Base-by-base conservation (phyloP, 805 yeast genomes). In the Brettanomyces bruxellensis region DNA sequence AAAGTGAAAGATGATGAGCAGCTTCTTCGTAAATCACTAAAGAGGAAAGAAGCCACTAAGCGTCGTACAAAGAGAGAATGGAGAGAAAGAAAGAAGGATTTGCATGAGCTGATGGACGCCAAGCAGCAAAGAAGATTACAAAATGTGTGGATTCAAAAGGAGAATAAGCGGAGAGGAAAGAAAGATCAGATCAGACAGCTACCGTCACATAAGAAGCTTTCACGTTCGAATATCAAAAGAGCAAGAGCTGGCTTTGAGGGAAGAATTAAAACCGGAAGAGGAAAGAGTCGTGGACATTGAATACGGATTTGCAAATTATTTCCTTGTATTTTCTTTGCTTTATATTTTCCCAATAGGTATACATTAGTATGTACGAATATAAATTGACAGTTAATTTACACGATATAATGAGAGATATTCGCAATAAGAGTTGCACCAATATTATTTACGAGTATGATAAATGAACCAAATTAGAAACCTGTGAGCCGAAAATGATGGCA, bases 171-270 rank as follows among this genome's bases (percentile, higher is more conserved):
- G 46, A 78, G 82, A 56, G 82, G 82, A 64, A 75, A 85, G 54
- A 85, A 84, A 61, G 75, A 86, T 47, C 87, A 81, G 64, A 78
- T 76, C 45, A 83, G 79, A 64, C 79, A 79, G 69, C 68, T 73
- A 53, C 77, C 78, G 61, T 78, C 80, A 58, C 82, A 79, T 62
- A 43, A 43, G 36, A 43, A 43, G 41, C 23, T 43, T 22, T 24
- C 45, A 9, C 22, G 45, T 23, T 38, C 40, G 4, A 34, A 18
- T 13, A 23, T 24, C 32, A 42, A 35, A 24, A 23, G 35, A 28
- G 71, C 69, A 46, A 47, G 65, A 38, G 95, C 96, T n/a, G 97
- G 97, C 1, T 89, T 89, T 62, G 96, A 89, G 70, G 96, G 97
- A 18, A 56, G 60, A 44, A 44, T 59, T 13, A 61, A 61, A 18